phyloP scores from a whole-genome alignment of 2,329 filamentous ascomycete genomes.

The Cladosporium sp. region DNA sequence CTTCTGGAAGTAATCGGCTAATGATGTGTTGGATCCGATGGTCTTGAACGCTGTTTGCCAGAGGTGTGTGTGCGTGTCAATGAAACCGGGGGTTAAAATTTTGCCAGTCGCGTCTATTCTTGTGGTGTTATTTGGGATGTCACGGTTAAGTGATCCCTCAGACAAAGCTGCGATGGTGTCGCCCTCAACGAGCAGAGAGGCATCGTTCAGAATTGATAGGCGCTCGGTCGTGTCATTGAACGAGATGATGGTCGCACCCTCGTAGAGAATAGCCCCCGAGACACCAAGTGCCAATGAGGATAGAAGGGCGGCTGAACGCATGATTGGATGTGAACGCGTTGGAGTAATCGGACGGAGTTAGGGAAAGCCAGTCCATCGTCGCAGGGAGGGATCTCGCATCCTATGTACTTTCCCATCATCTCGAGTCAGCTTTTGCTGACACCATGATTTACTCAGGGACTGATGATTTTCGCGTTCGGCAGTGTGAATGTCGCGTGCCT shows the following conservation, averaged over 20 bases:
- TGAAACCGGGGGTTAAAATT: conserved; percentile 57
- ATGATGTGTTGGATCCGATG: conserved; percentile 52
- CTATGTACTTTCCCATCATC: conserved; percentile 3
- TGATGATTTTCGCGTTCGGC: background rate
- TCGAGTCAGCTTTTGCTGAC: background rate
- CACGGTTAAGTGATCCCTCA: conserved; percentile 27
- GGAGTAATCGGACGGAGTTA: background rate
- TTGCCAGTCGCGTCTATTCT: conserved; percentile 52
- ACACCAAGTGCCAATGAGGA: conserved; percentile 7
- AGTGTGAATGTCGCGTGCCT: background rate
- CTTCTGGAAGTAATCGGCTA: conserved; percentile 51
- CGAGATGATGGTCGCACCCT: conserved; percentile 43
- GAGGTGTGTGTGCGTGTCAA: conserved; percentile 56
- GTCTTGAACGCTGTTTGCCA: conserved; percentile 60
- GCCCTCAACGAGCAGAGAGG: conserved; percentile 43
- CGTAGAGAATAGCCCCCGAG: conserved; percentile 15
- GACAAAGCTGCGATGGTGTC: conserved; percentile 41
- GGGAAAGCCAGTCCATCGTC: background rate
- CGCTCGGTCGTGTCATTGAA: conserved; percentile 39
- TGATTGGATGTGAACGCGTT: background rate
- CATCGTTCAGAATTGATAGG: conserved; percentile 43
- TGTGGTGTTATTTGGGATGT: conserved; percentile 37
- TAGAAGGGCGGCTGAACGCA: conserved; percentile 10
- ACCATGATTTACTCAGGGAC: background rate
- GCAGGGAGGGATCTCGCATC: background rate